A percentile compares a stretch with the other conserved stretches of the same genome.
Conservation (phyloP, 257 asterid species). For the Solanum tarapatanum region DNA sequence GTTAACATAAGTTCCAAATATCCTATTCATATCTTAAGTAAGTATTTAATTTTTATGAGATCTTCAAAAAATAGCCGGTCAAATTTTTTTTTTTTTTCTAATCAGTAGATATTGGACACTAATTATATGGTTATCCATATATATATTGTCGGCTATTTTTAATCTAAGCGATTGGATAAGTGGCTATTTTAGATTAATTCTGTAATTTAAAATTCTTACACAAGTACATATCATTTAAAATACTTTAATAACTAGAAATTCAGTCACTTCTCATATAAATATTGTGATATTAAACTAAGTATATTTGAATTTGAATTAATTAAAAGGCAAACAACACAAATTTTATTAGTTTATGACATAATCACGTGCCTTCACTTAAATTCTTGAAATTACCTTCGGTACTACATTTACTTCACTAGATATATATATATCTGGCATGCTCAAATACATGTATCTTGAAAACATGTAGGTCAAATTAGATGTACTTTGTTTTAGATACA, state of each 20-base stretch:
- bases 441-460: no score
- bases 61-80: not conserved
- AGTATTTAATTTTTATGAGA: not conserved
- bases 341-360: no score
- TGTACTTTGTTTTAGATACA: no score
- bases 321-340: no score
- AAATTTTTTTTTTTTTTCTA: not conserved
- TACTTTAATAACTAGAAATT: not conserved
- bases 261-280: not conserved
- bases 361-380: no score
- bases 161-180: not conserved
- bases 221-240: not conserved
- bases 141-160: no score
- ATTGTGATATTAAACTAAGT: not conserved
- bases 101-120: not conserved
- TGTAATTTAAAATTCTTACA: not conserved
- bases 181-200: not conserved
- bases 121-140: no score
- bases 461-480: no score
- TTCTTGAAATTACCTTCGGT: no score
- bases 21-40: not conserved
- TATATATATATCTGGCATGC: no score
- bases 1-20: not conserved
- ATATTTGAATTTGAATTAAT: no score
- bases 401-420: no score